Percentiles rank a stretch among this genome's conserved stretches.
Conservation (phyloP, 352 stramenopile genomes). For the Globisporangium mamillatum region DNA sequence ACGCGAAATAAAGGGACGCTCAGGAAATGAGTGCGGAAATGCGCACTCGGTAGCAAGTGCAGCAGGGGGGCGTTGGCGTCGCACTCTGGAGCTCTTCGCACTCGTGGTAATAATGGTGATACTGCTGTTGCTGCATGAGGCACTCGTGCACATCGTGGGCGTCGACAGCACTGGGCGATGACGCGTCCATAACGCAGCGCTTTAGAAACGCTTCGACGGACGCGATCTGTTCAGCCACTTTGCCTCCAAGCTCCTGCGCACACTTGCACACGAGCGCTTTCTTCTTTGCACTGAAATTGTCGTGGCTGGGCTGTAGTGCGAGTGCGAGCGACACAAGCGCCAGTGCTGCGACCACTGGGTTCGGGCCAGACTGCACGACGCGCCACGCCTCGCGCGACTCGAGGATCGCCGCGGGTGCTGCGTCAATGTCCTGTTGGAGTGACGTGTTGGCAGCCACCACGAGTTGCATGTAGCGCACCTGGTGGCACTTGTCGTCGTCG, state of each 20-base stretch:
- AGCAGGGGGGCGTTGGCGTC: not conserved
- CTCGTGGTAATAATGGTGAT: not conserved
- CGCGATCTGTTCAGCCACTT: slow-evolving; percentile 1
- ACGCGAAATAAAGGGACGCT: not conserved
- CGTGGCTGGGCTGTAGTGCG: not conserved
- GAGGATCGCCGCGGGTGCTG: slow-evolving; percentile 6
- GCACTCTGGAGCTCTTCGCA: not conserved
- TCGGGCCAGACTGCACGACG: slow-evolving; percentile 5
- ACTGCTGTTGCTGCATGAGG: not conserved
- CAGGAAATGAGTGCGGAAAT: slow-evolving; percentile 15
- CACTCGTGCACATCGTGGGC: not conserved
- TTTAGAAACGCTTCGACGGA: slow-evolving; percentile 7
- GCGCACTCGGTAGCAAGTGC: slow-evolving; percentile 18
- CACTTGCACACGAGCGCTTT: not conserved
- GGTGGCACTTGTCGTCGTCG: slow-evolving; percentile 8
- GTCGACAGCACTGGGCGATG: not conserved
- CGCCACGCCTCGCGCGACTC: slow-evolving; percentile 7
- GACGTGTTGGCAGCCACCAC: slow-evolving; percentile 11
- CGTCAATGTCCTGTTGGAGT: slow-evolving; percentile 9
- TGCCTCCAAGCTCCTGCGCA: not conserved
- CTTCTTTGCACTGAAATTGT: not conserved
- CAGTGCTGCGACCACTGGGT: slow-evolving; percentile 12
- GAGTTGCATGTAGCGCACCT: slow-evolving; percentile 19
- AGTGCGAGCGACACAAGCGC: slow-evolving; percentile 13
- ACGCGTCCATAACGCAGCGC: not conserved